A percentile compares a stretch with the other conserved stretches of the same genome.
These are phyloP conservation scores for Aspergillus sparsus DNA, from an alignment of 495 filamentous ascomycete species.

Conservation along the genomic window DNA sequence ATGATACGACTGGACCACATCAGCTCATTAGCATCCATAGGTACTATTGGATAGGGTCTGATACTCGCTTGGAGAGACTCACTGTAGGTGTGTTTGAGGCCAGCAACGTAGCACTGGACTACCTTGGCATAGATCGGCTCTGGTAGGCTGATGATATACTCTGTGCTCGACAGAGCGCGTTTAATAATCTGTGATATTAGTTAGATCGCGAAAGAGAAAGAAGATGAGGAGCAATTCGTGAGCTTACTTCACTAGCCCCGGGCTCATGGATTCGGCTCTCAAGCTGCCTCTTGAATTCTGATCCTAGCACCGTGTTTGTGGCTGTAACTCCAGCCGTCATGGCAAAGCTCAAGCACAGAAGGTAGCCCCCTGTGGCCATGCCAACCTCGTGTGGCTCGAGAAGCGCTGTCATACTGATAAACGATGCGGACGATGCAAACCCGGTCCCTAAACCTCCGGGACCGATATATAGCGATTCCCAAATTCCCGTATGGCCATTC, in stretches of 20 bases:
- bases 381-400: constrained; percentile 54
- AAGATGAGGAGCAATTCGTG: not conserved
- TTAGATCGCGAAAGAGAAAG: constrained; percentile 6
- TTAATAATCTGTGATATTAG: constrained; percentile 32
- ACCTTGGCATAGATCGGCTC: constrained; percentile 38
- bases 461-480: constrained; percentile 64
- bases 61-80: constrained; percentile 11
- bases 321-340: constrained; percentile 54
- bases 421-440: constrained; percentile 52
- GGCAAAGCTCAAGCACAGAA: constrained; percentile 52
- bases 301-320: constrained; percentile 45
- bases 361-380: constrained; percentile 56
- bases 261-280: constrained; percentile 31
- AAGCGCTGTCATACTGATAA: constrained; percentile 57
- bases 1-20: constrained; percentile 32
- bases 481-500: constrained; percentile 60
- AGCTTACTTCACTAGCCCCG: constrained; percentile 30
- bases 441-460: constrained; percentile 60
- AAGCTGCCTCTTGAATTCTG: constrained; percentile 36
- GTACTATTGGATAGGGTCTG: not conserved
- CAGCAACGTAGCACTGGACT: constrained; percentile 36
- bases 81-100: constrained; percentile 42
- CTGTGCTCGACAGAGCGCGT: constrained; percentile 38
- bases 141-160: constrained; percentile 37
- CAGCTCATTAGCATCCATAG: not conserved